Evolutionary conservation across 106 monocot genomes (phyloP), one percentile per base, ranked within the genome.

Genomic region (Alisma plantagoaquatica): DNA sequence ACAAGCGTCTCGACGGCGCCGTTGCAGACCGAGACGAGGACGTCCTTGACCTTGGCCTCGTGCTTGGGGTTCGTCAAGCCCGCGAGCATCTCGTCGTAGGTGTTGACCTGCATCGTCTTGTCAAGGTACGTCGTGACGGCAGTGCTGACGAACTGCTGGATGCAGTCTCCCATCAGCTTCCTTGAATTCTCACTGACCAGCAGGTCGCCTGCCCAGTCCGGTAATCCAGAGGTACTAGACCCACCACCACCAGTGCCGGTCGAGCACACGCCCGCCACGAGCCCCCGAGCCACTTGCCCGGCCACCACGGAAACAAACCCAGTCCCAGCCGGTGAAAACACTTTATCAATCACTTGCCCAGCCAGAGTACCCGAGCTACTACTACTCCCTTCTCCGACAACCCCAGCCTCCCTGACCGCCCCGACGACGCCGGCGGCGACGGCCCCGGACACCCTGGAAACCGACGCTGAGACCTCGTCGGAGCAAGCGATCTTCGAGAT

Each of bases 1-100:
- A 92, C 63, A 7, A 82, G 71, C 3, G 92, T 82, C 58, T 78
- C 86, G 12, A 86, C 57, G 8, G 73, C 81, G 20, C 75, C 78
- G 18, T 73, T 86, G 49, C 81, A 82, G 26, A 92, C 70, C 1
- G 70, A 73, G 10, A 82, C 76, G 30, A 82, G 12, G 46, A 86
- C 18, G 2, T 92, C 71, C 64, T 71, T 86, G 67, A 76, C 54
- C 67, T 73, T 79, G 1, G 49, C 54, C 61, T 73, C 86, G 30
- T 86, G 73, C 32, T 65, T 65, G 4, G 82, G 82, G 31, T 81
- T 76, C 25, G 86, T 79, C 26, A 86, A 51, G 8, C 75, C 82
- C 16, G 81, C 60, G 46, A 92, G 81, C 27, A 86, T 21, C 25
- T 86, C 63, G 21, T 82, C 86, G 30, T 68, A 92, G 15, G 78